Evolutionary conservation across 176 grass and related monocot species (phyloP), one percentile per base, ranked within the genome.

Genomic region (Carex parvula): DNA sequence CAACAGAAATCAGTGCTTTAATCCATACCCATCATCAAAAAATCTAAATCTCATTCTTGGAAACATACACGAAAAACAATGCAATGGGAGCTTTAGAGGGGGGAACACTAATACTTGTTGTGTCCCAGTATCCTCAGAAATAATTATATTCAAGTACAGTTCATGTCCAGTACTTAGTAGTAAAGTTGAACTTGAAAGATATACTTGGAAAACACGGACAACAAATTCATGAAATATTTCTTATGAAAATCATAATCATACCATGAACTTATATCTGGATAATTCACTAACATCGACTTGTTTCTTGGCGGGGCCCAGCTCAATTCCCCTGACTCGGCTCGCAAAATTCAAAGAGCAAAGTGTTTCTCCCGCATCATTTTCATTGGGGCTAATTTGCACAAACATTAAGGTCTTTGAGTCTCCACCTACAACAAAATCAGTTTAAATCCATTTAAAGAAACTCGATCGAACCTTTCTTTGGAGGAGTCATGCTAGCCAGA

Each of bases 331-430:
- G 58, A 99, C 96, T 80, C 96, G 94, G 52, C 89, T 99, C 0
- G 96, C 96, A 67, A 99, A 99, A 83, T 99, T 99, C 12, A 99
- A 81, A 12, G 96, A 99, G 59, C 93, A 99, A 73, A 99, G 89
- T 57, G 96, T 99, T 87, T 99, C 96, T 21, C 93, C 91, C n/a
- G 91, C 71, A 17, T 99, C 96, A 85, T 92, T 90, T 70, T 99
- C 96, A 79, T 90, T 94, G 15, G 96, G 96, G 39, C 96, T 99
- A 44, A 99, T 95, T 81, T 99, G 96, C 59, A 99, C 91, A 88
- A 99, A 99, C 96, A 99, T 99, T 66, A 99, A 82, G 30, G 91
- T 95, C 75, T 99, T 99, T 41, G 96, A 99, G 53, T 99, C 96
- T 60, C 96, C 96, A 89, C 93, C 96, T 99, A 82, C 64, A 90